These are phyloP conservation scores for Colletotrichum sojae DNA, from an alignment of 2,329 filamentous ascomycete species.

Conservation along the genomic window DNA sequence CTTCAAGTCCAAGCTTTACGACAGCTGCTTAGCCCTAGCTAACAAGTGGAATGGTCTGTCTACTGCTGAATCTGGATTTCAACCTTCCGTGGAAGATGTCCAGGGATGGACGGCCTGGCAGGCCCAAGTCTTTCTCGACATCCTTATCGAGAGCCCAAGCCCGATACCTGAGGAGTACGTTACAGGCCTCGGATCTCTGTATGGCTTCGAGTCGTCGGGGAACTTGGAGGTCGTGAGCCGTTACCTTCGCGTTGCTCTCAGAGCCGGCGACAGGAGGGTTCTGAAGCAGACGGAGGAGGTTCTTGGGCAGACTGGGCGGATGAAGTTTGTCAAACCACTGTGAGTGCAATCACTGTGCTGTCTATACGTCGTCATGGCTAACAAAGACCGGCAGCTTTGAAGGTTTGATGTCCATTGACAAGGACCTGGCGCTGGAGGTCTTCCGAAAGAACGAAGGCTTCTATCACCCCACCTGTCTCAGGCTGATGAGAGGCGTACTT, in stretches of 20 bases:
- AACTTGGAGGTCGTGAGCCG: conserved; percentile 20
- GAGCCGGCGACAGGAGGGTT: conserved; percentile 10
- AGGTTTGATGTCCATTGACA: conserved; percentile 8
- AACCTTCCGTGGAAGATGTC: conserved; percentile 13
- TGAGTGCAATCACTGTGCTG: neutral
- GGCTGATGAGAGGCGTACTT: neutral
- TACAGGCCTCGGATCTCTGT: neutral
- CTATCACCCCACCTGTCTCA: conserved; percentile 26
- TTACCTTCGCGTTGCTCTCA: conserved; percentile 16
- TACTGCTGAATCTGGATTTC: neutral
- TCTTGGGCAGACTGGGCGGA: conserved; percentile 23
- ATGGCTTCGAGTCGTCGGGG: conserved; percentile 5
- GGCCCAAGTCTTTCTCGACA: conserved; percentile 14
- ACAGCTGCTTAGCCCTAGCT: neutral
- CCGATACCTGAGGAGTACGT: neutral
- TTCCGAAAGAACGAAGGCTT: conserved; percentile 16
- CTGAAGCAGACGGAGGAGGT: conserved; percentile 18
- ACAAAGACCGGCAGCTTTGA: conserved; percentile 2
- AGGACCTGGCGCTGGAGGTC: conserved; percentile 1
- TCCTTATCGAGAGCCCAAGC: conserved; percentile 11
- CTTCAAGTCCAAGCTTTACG: conserved; percentile 10
- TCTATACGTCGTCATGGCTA: neutral
- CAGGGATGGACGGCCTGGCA: conserved; percentile 22
- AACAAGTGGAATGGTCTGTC: conserved; percentile 1
- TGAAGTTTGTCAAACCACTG: conserved; percentile 30